Evolutionary conservation across 2,329 filamentous ascomycete species (phyloP).

Genomic region (Madurella mycetomatis): DNA sequence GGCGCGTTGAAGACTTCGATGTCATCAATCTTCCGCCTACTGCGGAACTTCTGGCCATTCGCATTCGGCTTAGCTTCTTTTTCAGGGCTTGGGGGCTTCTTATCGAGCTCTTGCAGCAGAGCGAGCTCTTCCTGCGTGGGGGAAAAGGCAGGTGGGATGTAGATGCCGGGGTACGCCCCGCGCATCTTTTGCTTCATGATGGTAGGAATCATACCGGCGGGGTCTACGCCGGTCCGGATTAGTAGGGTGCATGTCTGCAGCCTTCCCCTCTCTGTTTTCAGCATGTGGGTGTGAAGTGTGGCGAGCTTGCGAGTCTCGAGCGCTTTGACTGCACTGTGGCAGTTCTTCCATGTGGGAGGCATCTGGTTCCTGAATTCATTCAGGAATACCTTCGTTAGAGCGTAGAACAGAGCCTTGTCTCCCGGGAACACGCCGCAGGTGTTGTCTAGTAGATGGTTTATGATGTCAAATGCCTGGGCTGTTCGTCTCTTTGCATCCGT

Average conservation of each 20-base stretch:
- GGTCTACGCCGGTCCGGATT: slow-evolving; percentile 39
- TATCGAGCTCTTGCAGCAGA: slow-evolving; percentile 27
- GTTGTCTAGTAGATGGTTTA: slow-evolving; percentile 38
- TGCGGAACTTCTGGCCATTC: slow-evolving; percentile 26
- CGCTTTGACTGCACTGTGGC: slow-evolving; percentile 35
- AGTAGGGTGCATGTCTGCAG: slow-evolving; percentile 44
- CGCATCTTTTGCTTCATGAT: slow-evolving; percentile 45
- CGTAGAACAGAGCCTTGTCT: slow-evolving; percentile 46
- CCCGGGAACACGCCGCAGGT: slow-evolving; percentile 48
- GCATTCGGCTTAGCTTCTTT: slow-evolving; percentile 22
- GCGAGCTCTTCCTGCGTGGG: slow-evolving; percentile 34
- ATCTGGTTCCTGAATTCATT: slow-evolving; percentile 37
- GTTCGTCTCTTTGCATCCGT: slow-evolving; percentile 26
- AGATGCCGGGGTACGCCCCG: slow-evolving; percentile 42
- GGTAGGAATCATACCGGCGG: slow-evolving; percentile 39
- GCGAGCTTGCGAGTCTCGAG: slow-evolving; percentile 22
- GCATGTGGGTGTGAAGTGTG: slow-evolving; percentile 25
- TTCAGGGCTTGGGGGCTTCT: slow-evolving; percentile 13
- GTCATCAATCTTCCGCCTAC: slow-evolving; percentile 37
- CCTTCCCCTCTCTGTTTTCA: slow-evolving; percentile 34
- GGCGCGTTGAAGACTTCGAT: slow-evolving; percentile 49
- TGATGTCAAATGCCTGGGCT: slow-evolving; percentile 37
- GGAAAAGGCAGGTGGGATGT: slow-evolving; percentile 37
- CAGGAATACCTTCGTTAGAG: slow-evolving; percentile 43
- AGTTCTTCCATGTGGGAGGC: slow-evolving; percentile 39